These are phyloP conservation scores for Gastrodia elata DNA, from an alignment of 106 monocot species.

Conservation along the genomic window DNA sequence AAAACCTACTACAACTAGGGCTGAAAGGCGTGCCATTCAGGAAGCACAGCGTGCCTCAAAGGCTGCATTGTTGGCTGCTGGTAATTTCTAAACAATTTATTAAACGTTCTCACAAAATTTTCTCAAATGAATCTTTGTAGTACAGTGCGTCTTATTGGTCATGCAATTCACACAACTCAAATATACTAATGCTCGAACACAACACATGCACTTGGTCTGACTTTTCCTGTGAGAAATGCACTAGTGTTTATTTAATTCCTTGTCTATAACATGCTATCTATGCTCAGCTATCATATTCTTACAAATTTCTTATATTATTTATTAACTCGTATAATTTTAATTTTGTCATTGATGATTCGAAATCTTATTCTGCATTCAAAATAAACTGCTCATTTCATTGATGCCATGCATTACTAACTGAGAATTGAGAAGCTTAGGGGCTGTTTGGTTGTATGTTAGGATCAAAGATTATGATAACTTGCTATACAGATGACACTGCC, in stretches of 20 bases:
- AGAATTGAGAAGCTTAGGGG: background rate
- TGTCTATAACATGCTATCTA: background rate
- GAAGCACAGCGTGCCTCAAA: conserved; percentile 66
- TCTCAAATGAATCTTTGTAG: background rate
- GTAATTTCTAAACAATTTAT: conserved; percentile 16
- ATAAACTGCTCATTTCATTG: background rate
- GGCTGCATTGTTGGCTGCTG: conserved; percentile 37
- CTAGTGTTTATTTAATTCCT: background rate
- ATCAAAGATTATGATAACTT: too few relatives aligned
- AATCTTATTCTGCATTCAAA: background rate
- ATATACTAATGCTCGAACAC: background rate
- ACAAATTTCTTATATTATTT: background rate
- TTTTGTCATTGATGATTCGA: background rate
- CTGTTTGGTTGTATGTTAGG: too few relatives aligned
- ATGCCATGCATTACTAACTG: background rate
- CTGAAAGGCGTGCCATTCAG: conserved; percentile 63
- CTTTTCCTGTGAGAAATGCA: background rate
- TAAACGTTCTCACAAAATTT: background rate
- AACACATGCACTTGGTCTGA: background rate
- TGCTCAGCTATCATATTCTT: background rate
- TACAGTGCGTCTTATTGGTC: background rate
- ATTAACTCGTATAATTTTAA: background rate
- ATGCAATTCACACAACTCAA: background rate
- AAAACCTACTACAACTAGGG: conserved; percentile 49
- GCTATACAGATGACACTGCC: too few relatives aligned